These are phyloP conservation scores for Leccinum aurantiacum DNA, from an alignment of 768 basidiomycete species.

Conservation along the genomic window DNA sequence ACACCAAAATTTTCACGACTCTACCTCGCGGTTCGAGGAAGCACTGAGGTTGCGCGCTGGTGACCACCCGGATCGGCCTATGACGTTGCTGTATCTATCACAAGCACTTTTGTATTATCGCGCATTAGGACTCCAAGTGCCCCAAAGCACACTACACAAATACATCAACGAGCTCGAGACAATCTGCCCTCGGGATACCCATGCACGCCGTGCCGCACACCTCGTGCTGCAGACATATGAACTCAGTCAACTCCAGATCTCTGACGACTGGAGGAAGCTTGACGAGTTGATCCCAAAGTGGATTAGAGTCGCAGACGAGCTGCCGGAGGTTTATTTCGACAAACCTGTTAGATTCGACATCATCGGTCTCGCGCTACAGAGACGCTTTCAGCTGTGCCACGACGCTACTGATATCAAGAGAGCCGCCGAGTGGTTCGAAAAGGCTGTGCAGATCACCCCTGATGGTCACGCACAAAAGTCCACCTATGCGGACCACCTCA, in stretches of 20 bases:
- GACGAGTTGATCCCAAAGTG: not conserved
- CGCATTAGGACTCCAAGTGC: no score
- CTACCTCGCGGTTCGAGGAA: constrained; percentile 6
- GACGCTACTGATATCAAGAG: not conserved
- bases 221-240: no score
- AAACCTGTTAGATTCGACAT: not conserved
- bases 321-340: not conserved
- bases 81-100: not conserved
- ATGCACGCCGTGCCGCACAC: no score
- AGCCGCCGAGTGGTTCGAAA: not conserved
- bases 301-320: not conserved
- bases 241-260: no score
- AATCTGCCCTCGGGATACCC: no score
- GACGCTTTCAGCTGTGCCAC: not conserved
- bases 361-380: not conserved
- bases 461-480: no score
- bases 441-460: not conserved
- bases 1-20: not conserved
- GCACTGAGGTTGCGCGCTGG: constrained; percentile 11
- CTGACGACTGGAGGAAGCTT: no score
- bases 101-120: no score
- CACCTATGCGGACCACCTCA: no score
- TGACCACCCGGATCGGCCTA: constrained; percentile 9
- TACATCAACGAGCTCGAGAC: no score
- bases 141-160: no score